phyloP scores from a whole-genome alignment of 2,329 filamentous ascomycete genomes.

The Trichoderma sp. region DNA sequence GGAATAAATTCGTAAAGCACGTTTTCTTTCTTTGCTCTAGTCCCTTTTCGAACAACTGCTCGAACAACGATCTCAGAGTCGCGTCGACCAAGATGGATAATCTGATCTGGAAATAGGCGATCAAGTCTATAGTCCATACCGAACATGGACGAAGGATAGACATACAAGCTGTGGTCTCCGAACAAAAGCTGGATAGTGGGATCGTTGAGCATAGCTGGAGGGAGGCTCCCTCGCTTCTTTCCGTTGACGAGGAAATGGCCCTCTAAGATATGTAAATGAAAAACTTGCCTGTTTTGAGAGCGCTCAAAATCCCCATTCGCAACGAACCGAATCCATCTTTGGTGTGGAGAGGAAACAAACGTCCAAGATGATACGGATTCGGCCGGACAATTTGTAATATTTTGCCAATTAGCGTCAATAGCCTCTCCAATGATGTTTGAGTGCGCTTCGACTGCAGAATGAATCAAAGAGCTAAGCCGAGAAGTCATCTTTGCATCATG shows the following conservation, averaged over 20 bases:
- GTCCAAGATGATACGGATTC: background rate
- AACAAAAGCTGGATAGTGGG: conserved; percentile 53
- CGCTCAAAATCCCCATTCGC: background rate
- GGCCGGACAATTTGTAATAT: background rate
- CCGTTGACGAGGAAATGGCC: conserved; percentile 42
- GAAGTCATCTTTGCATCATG: conserved; percentile 30
- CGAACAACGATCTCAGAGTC: background rate
- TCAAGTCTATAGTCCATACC: conserved; percentile 55
- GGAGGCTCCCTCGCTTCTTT: conserved; percentile 48
- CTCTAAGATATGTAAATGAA: conserved; percentile 40
- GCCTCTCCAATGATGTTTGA: background rate
- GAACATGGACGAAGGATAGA: conserved; percentile 51
- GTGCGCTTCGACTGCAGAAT: background rate
- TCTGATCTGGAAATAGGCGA: conserved; percentile 30
- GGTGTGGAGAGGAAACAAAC: background rate
- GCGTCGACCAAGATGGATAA: conserved; percentile 45
- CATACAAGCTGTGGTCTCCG: conserved; percentile 52
- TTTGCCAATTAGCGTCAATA: background rate
- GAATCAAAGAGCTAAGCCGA: background rate
- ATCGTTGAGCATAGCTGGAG: conserved; percentile 50
- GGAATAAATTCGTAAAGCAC: conserved; percentile 41
- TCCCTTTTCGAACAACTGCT: conserved; percentile 31
- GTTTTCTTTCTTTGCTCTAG: conserved; percentile 32
- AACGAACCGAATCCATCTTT: background rate
- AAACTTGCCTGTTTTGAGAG: conserved; percentile 24